Percentiles rank a stretch among this genome's conserved stretches.
phyloP scores from a whole-genome alignment of 192 early-diverging fungal genomes.

The Rhizoclosmatium sp. region DNA sequence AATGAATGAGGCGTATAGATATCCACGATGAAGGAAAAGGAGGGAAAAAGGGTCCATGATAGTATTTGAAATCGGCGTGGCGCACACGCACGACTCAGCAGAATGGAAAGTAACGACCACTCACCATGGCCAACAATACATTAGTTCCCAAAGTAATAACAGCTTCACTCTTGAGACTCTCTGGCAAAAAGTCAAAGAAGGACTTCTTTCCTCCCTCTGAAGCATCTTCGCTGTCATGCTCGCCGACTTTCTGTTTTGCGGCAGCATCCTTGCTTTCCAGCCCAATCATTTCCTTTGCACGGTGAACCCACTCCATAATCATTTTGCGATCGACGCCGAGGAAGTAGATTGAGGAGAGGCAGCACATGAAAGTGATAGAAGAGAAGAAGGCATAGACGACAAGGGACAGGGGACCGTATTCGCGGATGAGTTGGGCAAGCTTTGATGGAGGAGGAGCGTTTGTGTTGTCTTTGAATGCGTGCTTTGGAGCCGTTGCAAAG shows the following conservation, averaged over 20 bases:
- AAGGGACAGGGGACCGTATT: slow-evolving; percentile 58
- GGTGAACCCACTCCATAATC: slow-evolving; percentile 28
- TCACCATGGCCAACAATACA: slow-evolving; percentile 56
- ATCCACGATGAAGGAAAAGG: neutral
- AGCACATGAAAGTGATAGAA: slow-evolving; percentile 46
- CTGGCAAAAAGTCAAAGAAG: slow-evolving; percentile 42
- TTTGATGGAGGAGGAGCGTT: neutral
- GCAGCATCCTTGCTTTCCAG: slow-evolving; percentile 21
- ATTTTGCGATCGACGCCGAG: slow-evolving; percentile 50
- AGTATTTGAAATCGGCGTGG: neutral
- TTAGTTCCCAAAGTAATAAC: slow-evolving; percentile 46
- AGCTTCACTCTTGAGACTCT: slow-evolving; percentile 41
- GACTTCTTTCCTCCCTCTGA: slow-evolving; percentile 12
- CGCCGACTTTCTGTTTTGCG: slow-evolving; percentile 2
- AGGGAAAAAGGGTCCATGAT: neutral
- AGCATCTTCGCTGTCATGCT: slow-evolving; percentile 13
- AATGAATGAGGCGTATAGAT: neutral
- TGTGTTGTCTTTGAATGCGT: neutral
- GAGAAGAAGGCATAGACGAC: slow-evolving; percentile 53
- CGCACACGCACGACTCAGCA: neutral
- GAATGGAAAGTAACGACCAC: neutral
- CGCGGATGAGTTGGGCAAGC: slow-evolving; percentile 48
- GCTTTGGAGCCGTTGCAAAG: neutral
- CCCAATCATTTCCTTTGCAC: slow-evolving; percentile 41
- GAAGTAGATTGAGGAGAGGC: slow-evolving; percentile 50